Evolutionary conservation across 1,284 basidiomycete genomes (phyloP), one percentile per base, ranked within the genome.

Genomic region (Megacollybia platyphylla): DNA sequence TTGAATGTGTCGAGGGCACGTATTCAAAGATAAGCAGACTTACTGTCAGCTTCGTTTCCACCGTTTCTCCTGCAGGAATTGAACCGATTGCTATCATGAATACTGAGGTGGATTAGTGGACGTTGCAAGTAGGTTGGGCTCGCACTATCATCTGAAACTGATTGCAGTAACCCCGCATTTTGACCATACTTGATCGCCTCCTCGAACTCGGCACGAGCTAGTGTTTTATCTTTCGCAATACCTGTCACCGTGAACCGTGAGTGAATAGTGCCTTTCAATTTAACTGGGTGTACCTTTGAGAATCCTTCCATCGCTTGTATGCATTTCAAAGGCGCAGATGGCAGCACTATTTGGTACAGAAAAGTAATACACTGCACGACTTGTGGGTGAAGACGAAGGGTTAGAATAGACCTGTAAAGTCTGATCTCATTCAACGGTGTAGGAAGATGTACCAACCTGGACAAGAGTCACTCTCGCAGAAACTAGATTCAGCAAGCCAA

Each of bases 61-160:
- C 63, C 2, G 50, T 63, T 31, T 64, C 51, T 4, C 48, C 45
- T 0, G 65, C 57, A 18, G 68, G 67, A 37, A 78, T 64, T 1
- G 67, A 64, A 4, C 76, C 75, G 4, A 78, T 50, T 2, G 74
- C 76, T 26, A 78, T 71, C 0, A 65, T 71, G 51, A 78, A 77
- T 39, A 73, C 75, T 34, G 31, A 34, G 15, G 15, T 11, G 4
- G 15, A 4, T 34, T 11, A 34, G 11, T 1, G 11, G 2, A 15
- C 11, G 31, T 34, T 7, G 4, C 15, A 11, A 7, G 10, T 15
- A 11, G 7, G 6, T 6, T 11, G 11, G 2, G 11, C 10, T 53
- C 71, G 52, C 40, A 76, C 75, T 57, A 46, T 78, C 76, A 40
- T 71, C 69, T 0, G 65, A 64, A 2, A 67, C 68, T 50, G 61